Evolutionary conservation across 192 early-diverging fungal species (phyloP).

Genomic region (Podila epigama): DNA sequence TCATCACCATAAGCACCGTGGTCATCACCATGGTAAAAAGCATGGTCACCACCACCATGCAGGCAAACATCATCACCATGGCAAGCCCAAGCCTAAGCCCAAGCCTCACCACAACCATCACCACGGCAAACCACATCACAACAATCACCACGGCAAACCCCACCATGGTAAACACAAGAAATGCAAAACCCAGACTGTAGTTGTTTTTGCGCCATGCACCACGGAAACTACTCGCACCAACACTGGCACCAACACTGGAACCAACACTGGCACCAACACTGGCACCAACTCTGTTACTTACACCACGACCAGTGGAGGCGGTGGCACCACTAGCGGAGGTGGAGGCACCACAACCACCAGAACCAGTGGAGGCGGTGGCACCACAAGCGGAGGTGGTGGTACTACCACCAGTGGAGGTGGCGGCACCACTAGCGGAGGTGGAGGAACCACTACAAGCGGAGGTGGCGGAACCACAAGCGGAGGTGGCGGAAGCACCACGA

Average conservation of each 20-base stretch:
- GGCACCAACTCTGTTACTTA: too few relatives aligned
- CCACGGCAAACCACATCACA: background rate
- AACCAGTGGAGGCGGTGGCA: too few relatives aligned
- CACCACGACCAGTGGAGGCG: too few relatives aligned
- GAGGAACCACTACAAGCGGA: background rate
- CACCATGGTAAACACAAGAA: slow-evolving; percentile 8
- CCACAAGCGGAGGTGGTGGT: background rate
- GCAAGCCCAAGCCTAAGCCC: too few relatives aligned
- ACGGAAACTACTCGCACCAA: background rate
- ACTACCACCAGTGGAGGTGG: background rate
- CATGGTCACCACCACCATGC: background rate
- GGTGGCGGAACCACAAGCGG: background rate
- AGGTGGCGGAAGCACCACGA: background rate
- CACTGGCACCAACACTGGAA: too few relatives aligned
- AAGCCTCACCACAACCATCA: background rate
- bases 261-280: too few relatives aligned
- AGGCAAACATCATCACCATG: slow-evolving; percentile 1
- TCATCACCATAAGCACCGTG: background rate
- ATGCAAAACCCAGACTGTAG: slow-evolving; percentile 19
- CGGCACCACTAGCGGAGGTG: background rate
- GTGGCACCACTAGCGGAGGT: too few relatives aligned
- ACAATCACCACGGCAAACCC: background rate
- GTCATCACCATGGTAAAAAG: background rate
- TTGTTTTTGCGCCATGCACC: slow-evolving; percentile 15
- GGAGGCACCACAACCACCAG: too few relatives aligned